phyloP scores from a whole-genome alignment of 192 early-diverging fungal genomes.

The Kappamyces sp. region DNA sequence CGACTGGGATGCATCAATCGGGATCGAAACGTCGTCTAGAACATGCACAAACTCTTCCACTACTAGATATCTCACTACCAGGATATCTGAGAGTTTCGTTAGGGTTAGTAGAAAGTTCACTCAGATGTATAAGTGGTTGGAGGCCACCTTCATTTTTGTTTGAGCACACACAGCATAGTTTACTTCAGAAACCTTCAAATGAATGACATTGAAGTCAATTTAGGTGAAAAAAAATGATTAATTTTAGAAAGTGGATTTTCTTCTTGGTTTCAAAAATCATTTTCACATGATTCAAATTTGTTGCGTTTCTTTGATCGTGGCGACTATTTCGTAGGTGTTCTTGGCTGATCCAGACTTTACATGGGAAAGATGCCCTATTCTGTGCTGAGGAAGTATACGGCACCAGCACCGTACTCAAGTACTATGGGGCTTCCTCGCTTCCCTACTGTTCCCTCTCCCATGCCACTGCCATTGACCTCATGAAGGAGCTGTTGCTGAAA shows the following conservation, averaged over 20 bases:
- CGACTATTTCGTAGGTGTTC: not conserved
- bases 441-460: slow-evolving; percentile 75
- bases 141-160: too few relatives aligned
- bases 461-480: slow-evolving; percentile 65
- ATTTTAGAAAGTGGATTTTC: not conserved
- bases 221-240: not conserved
- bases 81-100: too few relatives aligned
- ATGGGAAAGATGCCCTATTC: slow-evolving; percentile 83
- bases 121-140: too few relatives aligned
- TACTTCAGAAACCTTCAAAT: not conserved
- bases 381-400: slow-evolving; percentile 84
- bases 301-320: not conserved
- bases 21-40: too few relatives aligned
- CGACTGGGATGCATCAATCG: too few relatives aligned
- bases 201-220: not conserved
- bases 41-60: too few relatives aligned
- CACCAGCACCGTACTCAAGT: slow-evolving; percentile 85
- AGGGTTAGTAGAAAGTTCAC: too few relatives aligned
- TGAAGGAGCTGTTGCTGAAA: slow-evolving; percentile 72
- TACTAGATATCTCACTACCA: too few relatives aligned
- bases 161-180: not conserved
- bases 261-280: not conserved
- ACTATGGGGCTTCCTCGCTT: slow-evolving; percentile 68
- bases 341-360: slow-evolving; percentile 48
- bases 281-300: not conserved